Base-by-base conservation (phyloP, 768 basidiomycete genomes). In the Mycena filopes region DNA sequence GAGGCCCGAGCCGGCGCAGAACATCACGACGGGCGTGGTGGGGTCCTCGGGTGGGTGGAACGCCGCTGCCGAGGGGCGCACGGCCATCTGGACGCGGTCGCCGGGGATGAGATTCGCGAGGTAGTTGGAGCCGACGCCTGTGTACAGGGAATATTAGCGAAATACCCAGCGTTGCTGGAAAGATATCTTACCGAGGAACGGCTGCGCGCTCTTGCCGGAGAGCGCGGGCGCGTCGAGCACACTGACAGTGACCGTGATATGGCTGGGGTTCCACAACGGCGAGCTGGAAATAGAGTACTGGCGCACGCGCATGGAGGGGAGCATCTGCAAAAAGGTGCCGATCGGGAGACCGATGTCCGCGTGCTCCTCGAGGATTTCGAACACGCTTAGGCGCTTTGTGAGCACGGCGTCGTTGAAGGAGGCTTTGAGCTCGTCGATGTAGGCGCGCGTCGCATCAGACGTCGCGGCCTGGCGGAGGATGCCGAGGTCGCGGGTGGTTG, bases 201-300 rank as follows among this genome's bases (percentile, higher is more conserved):
- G 67, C 45, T 77, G 60, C 10, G 45, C 71, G 8, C 66, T 67
- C 20, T 68, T 60, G 10, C 78, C 79, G 4, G 80, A 77, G 31
- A 79, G 57, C 26, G 81, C 66, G 0, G 81, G 79, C 10, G 76
- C 75, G 46, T 80, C 76, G 38, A 85, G 68, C 20, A 84, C 80
- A 71, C 80, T 81, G 63, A 84, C 66, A 25, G 84, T 84, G 33
- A 85, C 76, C 20, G 81, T 79, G 31, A 80, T 79, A 45, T 75
- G 78, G 36, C 73, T 69, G 11, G 83, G 75, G 62, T 82, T 77
- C 77, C 80, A 79, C 10, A 86, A 74, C 4, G 83, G 83, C 2
- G 82, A 83, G 1, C 82, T 83, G 0, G 84, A 84, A 65, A 84
- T 84, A 2, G 83, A 84, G 73, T 86, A 84, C 72, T 84, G 83